Conservation (phyloP, 108 stramenopile species). For the Fragilariopsis cylindrus region DNA sequence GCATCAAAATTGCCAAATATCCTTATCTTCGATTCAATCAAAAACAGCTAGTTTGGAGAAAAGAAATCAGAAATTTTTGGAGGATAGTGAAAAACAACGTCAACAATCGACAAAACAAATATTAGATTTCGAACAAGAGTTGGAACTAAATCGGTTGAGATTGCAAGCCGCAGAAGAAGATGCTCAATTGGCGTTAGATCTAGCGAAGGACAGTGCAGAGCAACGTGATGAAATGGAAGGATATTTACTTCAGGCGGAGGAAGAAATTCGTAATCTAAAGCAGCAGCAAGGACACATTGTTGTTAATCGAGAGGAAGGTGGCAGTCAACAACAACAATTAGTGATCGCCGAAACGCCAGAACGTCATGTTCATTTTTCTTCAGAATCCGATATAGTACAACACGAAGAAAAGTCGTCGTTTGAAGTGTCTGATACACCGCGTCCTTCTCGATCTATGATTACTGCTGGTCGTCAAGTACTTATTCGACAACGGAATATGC, state of each 20-base stretch:
- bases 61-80: constrained; percentile 33
- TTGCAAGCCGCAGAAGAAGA: constrained; percentile 86
- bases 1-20: constrained; percentile 47
- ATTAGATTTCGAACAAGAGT: constrained; percentile 38
- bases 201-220: constrained; percentile 71
- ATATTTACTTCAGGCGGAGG: constrained; percentile 50
- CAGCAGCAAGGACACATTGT: not conserved
- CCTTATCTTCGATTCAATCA: constrained; percentile 23
- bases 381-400: not conserved
- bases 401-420: not conserved
- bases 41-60: constrained; percentile 42
- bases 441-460: constrained; percentile 48
- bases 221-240: constrained; percentile 64
- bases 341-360: constrained; percentile 8
- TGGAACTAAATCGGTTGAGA: constrained; percentile 30
- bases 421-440: constrained; percentile 12
- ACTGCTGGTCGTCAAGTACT: constrained; percentile 52
- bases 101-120: constrained; percentile 32
- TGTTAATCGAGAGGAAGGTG: not conserved
- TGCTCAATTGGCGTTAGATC: constrained; percentile 71
- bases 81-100: constrained; percentile 28
- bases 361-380: constrained; percentile 37
- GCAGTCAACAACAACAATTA: constrained; percentile 3
- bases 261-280: constrained; percentile 51
- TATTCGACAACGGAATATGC: constrained; percentile 17